These are phyloP conservation scores for Daldinia childiae DNA, from an alignment of 495 filamentous ascomycete genomes.

Conservation along the genomic window DNA sequence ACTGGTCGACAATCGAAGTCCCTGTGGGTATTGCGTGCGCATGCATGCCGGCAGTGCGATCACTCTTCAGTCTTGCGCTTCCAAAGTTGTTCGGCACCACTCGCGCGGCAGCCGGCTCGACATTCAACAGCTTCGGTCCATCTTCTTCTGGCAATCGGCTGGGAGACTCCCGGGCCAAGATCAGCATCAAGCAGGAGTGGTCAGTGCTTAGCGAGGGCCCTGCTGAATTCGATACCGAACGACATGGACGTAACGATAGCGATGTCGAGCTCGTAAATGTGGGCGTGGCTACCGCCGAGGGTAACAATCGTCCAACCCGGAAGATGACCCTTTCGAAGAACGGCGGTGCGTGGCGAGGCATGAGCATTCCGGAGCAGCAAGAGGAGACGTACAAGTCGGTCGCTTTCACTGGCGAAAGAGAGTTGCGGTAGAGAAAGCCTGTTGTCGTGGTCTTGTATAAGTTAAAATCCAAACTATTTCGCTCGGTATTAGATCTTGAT, in stretches of 20 bases:
- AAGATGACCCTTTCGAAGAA: slow-evolving; percentile 39
- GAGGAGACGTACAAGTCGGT: slow-evolving; percentile 23
- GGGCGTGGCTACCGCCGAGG: not conserved
- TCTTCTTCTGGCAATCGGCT: slow-evolving; percentile 19
- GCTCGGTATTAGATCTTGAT: slow-evolving; percentile 16
- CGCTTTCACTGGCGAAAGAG: slow-evolving; percentile 16
- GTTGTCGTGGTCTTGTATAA: not conserved
- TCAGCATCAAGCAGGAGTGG: slow-evolving; percentile 40
- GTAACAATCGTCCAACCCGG: slow-evolving; percentile 5
- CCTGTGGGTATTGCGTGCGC: slow-evolving; percentile 54
- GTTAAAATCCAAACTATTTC: slow-evolving; percentile 1
- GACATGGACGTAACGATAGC: slow-evolving; percentile 11
- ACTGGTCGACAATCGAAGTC: slow-evolving; percentile 56
- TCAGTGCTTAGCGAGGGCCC: slow-evolving; percentile 30
- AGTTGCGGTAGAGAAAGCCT: slow-evolving; percentile 8
- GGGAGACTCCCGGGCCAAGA: slow-evolving; percentile 24
- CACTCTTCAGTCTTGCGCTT: slow-evolving; percentile 43
- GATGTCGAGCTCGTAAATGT: slow-evolving; percentile 33
- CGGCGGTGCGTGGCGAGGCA: slow-evolving; percentile 31
- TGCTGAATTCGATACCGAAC: not conserved
- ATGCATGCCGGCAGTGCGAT: slow-evolving; percentile 52
- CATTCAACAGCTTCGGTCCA: slow-evolving; percentile 25
- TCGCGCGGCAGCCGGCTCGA: slow-evolving; percentile 19
- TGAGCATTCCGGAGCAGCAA: slow-evolving; percentile 12
- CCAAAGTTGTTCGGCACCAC: slow-evolving; percentile 43